Evolutionary conservation across 2,329 filamentous ascomycete genomes (phyloP).

Genomic region (Aspergillus transmontanensis): DNA sequence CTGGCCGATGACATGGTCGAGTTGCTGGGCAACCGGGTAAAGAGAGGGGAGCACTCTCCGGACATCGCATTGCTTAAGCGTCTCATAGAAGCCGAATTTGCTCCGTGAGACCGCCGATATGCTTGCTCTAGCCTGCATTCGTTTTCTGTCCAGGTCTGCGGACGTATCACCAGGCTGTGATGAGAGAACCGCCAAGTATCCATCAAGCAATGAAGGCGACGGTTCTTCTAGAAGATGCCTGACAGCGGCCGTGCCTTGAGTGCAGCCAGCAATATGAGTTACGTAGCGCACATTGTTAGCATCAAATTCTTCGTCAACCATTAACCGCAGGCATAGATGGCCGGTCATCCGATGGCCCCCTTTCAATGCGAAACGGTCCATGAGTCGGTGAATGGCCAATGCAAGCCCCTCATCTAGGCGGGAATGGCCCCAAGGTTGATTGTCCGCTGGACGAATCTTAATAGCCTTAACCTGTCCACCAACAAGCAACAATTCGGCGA

Average conservation of each 20-base stretch:
- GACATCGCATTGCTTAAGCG: slow-evolving; percentile 10
- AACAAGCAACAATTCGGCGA: slow-evolving; percentile 71
- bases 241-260: slow-evolving; percentile 30
- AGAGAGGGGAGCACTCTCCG: slow-evolving; percentile 16
- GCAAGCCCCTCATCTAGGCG: slow-evolving; percentile 57
- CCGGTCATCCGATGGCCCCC: slow-evolving; percentile 61
- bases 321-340: slow-evolving; percentile 72
- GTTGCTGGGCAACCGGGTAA: slow-evolving; percentile 22
- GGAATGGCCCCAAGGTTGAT: slow-evolving; percentile 64
- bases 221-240: slow-evolving; percentile 35
- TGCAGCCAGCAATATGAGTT: slow-evolving; percentile 36
- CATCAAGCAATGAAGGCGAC: slow-evolving; percentile 23
- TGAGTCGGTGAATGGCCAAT: slow-evolving; percentile 66
- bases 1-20: slow-evolving; percentile 24
- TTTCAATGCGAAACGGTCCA: slow-evolving; percentile 57
- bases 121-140: slow-evolving; percentile 4
- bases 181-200: slow-evolving; percentile 31
- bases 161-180: slow-evolving; percentile 16
- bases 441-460: slow-evolving; percentile 65
- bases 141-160: slow-evolving; percentile 8
- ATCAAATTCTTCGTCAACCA: slow-evolving; percentile 55
- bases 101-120: slow-evolving; percentile 4
- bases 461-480: slow-evolving; percentile 66
- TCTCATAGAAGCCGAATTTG: slow-evolving; percentile 10
- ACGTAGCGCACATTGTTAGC: slow-evolving; percentile 35